Conservation (phyloP, 2,329 filamentous ascomycete species). For the Aspergillus pseudoviridinutans region DNA sequence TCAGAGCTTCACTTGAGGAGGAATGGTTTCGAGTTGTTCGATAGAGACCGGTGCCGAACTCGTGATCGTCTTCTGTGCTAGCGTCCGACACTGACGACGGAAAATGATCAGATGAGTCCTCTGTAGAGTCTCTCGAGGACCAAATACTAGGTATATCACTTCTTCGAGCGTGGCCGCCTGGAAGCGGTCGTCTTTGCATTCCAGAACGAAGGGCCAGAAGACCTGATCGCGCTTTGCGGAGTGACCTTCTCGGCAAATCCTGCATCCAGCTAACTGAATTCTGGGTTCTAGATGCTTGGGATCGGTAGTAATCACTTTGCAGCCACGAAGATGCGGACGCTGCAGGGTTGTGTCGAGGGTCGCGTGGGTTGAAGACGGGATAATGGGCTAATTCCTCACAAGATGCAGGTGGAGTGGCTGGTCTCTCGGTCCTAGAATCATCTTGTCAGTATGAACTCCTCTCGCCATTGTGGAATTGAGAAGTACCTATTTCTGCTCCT, state of each 20-base stretch:
- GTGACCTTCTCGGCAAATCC: conserved; percentile 24
- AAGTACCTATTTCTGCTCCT: conserved; percentile 22
- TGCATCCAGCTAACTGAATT: conserved; percentile 24
- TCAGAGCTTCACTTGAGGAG: conserved; percentile 6
- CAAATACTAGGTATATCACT: conserved; percentile 6
- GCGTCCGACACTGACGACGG: conserved; percentile 23
- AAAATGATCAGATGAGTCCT: conserved; percentile 16
- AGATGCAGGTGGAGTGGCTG: conserved; percentile 12
- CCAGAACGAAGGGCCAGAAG: conserved; percentile 27
- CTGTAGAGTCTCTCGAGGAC: conserved; percentile 17
- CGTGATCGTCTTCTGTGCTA: conserved; percentile 26
- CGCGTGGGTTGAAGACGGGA: conserved; percentile 32
- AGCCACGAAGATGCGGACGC: conserved; percentile 6
- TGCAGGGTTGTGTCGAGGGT: conserved; percentile 34
- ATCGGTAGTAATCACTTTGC: conserved; percentile 8
- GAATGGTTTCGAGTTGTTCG: conserved; percentile 19
- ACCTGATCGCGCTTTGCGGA: conserved; percentile 30
- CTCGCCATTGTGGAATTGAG: background rate
- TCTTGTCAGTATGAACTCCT: background rate
- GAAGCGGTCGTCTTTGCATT: conserved; percentile 18
- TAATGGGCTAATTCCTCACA: conserved; percentile 34
- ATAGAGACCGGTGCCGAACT: conserved; percentile 25
- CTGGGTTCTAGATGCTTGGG: conserved; percentile 11
- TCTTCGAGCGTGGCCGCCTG: background rate
- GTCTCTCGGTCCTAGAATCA: conserved; percentile 7